phyloP scores from a whole-genome alignment of 768 basidiomycete species.

The Mycena epipterygia region DNA sequence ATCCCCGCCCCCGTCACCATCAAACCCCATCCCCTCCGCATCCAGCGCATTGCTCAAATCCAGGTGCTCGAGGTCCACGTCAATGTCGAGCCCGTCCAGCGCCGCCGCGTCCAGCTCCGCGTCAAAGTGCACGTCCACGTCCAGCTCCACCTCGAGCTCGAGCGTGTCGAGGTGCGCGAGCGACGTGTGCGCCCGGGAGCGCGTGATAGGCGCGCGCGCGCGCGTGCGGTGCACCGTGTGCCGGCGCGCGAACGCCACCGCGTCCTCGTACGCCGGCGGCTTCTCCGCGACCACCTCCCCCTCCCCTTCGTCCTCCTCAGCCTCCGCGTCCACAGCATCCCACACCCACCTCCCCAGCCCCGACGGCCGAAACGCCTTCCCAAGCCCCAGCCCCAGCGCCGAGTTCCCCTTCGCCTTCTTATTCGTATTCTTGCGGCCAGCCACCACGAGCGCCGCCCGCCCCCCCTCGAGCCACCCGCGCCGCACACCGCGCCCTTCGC shows the following conservation, averaged over 20 bases:
- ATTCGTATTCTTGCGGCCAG: too few species aligned
- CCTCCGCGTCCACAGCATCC: constrained; percentile 16
- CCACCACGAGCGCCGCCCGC: too few species aligned
- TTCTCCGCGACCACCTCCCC: neutral
- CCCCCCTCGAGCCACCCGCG: constrained; percentile 29
- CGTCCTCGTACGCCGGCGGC: constrained; percentile 33
- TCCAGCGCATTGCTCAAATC: constrained; percentile 29
- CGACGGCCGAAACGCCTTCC: constrained; percentile 28
- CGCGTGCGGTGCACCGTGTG: constrained; percentile 10
- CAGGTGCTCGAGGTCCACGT: constrained; percentile 32
- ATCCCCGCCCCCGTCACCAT: constrained; percentile 23
- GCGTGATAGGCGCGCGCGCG: constrained; percentile 18
- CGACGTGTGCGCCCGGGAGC: constrained; percentile 7
- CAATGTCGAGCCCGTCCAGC: constrained; percentile 25
- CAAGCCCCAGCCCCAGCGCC: too few species aligned
- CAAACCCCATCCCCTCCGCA: constrained; percentile 28
- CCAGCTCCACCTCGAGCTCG: too few species aligned
- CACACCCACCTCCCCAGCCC: constrained; percentile 21
- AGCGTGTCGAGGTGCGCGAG: constrained; percentile 18
- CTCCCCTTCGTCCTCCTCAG: neutral
- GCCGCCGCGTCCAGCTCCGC: constrained; percentile 12
- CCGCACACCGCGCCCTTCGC: constrained; percentile 28
- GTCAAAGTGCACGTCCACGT: constrained; percentile 23
- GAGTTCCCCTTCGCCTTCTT: too few species aligned
- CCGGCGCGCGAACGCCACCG: neutral